Conservation (phyloP, 164 flowering plant species). For the Malania oleifera region DNA sequence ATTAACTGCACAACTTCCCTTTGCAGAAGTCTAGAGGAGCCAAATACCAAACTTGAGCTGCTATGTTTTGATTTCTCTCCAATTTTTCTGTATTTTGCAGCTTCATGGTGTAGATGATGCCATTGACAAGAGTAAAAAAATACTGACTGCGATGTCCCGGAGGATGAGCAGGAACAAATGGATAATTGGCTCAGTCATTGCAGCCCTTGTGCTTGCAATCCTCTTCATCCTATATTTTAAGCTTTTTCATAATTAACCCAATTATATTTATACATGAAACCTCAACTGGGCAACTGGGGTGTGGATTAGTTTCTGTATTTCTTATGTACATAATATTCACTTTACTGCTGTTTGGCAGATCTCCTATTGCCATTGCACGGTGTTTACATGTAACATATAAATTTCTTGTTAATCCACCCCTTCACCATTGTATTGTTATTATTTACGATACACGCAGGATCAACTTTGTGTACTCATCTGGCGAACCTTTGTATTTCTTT, state of each 20-base stretch:
- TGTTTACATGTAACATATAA: no score
- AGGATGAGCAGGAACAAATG: slow-evolving; percentile 66
- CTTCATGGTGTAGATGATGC: slow-evolving; percentile 72
- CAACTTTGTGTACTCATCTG: no score
- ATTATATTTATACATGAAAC: no score
- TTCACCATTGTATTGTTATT: no score
- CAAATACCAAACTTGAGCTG: not conserved
- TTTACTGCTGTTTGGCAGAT: no score
- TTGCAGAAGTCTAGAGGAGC: not conserved
- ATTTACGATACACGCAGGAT: no score
- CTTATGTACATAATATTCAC: no score
- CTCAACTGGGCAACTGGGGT: no score
- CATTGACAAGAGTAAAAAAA: slow-evolving; percentile 64
- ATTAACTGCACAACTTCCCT: not conserved
- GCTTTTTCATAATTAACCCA: slow-evolving; percentile 23
- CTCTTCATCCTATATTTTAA: slow-evolving; percentile 45
- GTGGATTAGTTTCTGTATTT: no score
- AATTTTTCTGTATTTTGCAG: slow-evolving; percentile 28
- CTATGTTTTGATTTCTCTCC: not conserved
- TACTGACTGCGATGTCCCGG: slow-evolving; percentile 53
- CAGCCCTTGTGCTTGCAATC: slow-evolving; percentile 51
- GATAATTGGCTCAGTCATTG: slow-evolving; percentile 52
- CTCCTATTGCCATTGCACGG: no score
- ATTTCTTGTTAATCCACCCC: no score
- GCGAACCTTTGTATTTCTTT: no score